Percentiles rank a stretch among this genome's conserved stretches.
Evolutionary conservation across 2,329 filamentous ascomycete genomes (phyloP).

Genomic region (Ophiostoma tasmaniense): DNA sequence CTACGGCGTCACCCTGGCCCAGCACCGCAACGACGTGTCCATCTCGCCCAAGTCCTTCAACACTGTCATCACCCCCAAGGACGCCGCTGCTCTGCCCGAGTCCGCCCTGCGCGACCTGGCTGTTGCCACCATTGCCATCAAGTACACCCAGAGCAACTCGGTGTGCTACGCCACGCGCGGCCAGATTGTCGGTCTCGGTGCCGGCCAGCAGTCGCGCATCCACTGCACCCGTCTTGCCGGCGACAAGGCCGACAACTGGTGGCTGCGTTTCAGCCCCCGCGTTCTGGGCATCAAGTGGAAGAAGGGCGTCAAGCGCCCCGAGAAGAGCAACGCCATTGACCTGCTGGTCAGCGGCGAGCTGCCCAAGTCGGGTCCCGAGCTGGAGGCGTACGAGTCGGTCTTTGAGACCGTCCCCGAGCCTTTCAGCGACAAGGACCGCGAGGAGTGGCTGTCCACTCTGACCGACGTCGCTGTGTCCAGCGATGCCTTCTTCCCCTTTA

Average conservation of each 20-base stretch:
- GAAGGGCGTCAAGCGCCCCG: conserved; percentile 89
- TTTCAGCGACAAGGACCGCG: conserved; percentile 77
- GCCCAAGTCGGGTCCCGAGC: conserved; percentile 74
- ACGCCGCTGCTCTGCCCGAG: conserved; percentile 62
- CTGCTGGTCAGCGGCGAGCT: conserved; percentile 86
- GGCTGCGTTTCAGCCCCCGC: conserved; percentile 93
- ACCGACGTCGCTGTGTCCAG: conserved; percentile 77
- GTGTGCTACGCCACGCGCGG: conserved; percentile 95
- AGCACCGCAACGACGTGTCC: conserved; percentile 85
- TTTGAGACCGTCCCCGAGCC: conserved; percentile 81
- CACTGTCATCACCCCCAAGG: conserved; percentile 79
- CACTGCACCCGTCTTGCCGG: conserved; percentile 96
- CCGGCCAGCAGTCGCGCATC: conserved; percentile 94
- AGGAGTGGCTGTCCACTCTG: conserved; percentile 77
- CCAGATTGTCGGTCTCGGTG: conserved; percentile 87
- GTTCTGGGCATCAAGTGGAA: conserved; percentile 90
- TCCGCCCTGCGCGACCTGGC: conserved; percentile 81
- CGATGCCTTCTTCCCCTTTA: conserved; percentile 98
- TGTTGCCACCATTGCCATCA: conserved; percentile 91
- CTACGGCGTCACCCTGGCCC: conserved; percentile 79
- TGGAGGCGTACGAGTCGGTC: conserved; percentile 74
- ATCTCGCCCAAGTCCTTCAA: conserved; percentile 81
- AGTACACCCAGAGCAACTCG: conserved; percentile 98
- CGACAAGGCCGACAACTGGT: conserved; percentile 99
- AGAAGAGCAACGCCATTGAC: conserved; percentile 98